phyloP scores from a whole-genome alignment of 1,139 yeast genomes.

The Saccharomyces hybrid region DNA sequence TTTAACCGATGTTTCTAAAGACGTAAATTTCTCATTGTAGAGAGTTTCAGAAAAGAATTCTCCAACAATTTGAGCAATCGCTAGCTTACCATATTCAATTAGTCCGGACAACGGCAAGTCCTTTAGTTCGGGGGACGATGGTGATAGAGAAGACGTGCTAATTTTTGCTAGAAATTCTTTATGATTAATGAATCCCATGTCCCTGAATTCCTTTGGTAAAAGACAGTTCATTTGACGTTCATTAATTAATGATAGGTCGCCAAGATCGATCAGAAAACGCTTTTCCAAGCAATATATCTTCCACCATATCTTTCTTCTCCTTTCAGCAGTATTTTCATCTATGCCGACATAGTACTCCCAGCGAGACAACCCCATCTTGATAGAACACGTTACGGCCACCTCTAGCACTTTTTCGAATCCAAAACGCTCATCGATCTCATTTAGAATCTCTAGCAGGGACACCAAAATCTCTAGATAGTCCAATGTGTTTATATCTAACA shows the following conservation, averaged over 20 bases:
- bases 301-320: conserved; percentile 14
- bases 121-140: conserved; percentile 8
- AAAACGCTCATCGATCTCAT: neutral
- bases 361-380: conserved; percentile 9
- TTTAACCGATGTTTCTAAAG: conserved; percentile 21
- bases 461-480: conserved; percentile 7
- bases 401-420: neutral
- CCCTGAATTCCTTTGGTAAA: neutral
- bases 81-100: conserved; percentile 19
- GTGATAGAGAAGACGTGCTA: neutral
- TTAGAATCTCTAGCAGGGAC: neutral
- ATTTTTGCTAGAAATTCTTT: conserved; percentile 19
- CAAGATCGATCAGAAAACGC: neutral
- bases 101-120: conserved; percentile 11
- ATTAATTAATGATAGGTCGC: neutral
- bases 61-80: conserved; percentile 14
- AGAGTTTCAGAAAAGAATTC: conserved; percentile 21
- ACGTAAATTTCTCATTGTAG: conserved; percentile 23
- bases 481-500: conserved; percentile 15
- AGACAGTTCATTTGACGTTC: neutral
- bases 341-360: conserved; percentile 17
- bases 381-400: neutral
- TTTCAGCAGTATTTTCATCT: conserved; percentile 14
- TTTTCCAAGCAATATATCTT: conserved; percentile 10
- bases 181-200: conserved; percentile 1